Evolutionary conservation across 2,329 filamentous ascomycete genomes (phyloP), one percentile per base, ranked within the genome.

Genomic region (Penicillium sp.): DNA sequence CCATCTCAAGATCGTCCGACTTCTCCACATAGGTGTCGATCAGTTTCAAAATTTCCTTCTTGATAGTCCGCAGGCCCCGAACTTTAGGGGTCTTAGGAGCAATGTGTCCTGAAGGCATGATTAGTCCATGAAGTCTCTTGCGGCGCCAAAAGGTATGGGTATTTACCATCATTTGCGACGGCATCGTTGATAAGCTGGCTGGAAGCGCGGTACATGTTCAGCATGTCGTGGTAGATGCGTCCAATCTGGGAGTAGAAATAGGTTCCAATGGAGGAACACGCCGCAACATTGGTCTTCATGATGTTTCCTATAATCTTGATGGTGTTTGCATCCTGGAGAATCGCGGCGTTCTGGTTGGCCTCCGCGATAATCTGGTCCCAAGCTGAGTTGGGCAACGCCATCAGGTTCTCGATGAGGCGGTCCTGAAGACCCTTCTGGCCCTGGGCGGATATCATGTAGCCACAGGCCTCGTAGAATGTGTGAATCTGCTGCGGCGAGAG

Each of bases 241-340:
- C 93, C 94, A 63, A 99, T 96, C 71, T 99, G 94, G 10, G 94
- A 93, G 68, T 96, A 97, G 74, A 99, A 99, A 76, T 97, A 99
- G 46, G 90, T 86, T 27, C 95, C 94, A 52, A 99, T 94, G 0
- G 94, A 97, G 29, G 90, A 90, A 73, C 94, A 99, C 29, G 94
- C 94, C n/a, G 95, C 93, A 4, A 99, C 94, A 65, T 99, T 99
- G 1, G 94, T 99, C 83, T 99, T 99, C 94, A 99, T 99, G 70
- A 99, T 97, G 75, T 99, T 99, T 61, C 94, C 94, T 57, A 99
- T 92, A 61, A 99, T 87, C 79, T 99, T 99, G 78, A 99, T 97
- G 1, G 92, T 96, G 63, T 99, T 92, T 9, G 87, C 80, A 67
- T 97, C 91, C 71, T 97, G 91, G 10, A 99, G 81, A 61, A 94